These are phyloP conservation scores for Alternaria novae-zelandiae DNA, from an alignment of 2,329 filamentous ascomycete species.

Conservation along the genomic window DNA sequence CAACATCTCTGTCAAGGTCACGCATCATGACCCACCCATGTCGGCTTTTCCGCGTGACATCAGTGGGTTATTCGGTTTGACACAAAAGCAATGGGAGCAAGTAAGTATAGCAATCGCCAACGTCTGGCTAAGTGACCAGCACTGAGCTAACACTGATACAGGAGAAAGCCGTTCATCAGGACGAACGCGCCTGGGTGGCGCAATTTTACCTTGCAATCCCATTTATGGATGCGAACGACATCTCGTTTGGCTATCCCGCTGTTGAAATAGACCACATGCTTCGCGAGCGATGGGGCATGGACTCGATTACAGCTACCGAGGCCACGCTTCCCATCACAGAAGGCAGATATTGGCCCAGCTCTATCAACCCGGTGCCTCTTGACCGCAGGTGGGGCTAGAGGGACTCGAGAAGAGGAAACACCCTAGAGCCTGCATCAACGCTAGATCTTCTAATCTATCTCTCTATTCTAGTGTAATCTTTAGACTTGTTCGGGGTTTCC, in stretches of 20 bases:
- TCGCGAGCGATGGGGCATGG: constrained; percentile 20
- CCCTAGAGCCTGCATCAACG: neutral
- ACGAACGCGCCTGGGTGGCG: neutral
- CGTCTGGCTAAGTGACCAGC: neutral
- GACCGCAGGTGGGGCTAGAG: neutral
- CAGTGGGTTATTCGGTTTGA: constrained; percentile 20
- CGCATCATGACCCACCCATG: constrained; percentile 22
- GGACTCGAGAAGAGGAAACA: neutral
- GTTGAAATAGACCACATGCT: neutral
- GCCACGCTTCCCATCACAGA: constrained; percentile 3
- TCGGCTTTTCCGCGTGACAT: constrained; percentile 24
- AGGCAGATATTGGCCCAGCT: constrained; percentile 17
- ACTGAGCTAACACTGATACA: neutral
- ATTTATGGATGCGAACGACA: no score
- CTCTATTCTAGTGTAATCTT: rapidly evolving
- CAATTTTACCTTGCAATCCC: constrained; percentile 1
- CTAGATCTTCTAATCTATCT: rapidly evolving
- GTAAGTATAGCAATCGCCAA: constrained; percentile 8
- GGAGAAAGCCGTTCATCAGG: constrained; percentile 5
- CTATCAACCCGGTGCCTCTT: neutral
- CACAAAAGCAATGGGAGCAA: constrained; percentile 26
- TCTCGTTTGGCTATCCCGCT: neutral
- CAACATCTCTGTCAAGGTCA: constrained; percentile 18
- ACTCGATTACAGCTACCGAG: neutral
- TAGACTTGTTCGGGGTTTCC: neutral